Percentiles rank a stretch among this genome's conserved stretches.
These are phyloP conservation scores for Byssothecium circinans DNA, from an alignment of 2,329 filamentous ascomycete genomes.

Conservation along the genomic window DNA sequence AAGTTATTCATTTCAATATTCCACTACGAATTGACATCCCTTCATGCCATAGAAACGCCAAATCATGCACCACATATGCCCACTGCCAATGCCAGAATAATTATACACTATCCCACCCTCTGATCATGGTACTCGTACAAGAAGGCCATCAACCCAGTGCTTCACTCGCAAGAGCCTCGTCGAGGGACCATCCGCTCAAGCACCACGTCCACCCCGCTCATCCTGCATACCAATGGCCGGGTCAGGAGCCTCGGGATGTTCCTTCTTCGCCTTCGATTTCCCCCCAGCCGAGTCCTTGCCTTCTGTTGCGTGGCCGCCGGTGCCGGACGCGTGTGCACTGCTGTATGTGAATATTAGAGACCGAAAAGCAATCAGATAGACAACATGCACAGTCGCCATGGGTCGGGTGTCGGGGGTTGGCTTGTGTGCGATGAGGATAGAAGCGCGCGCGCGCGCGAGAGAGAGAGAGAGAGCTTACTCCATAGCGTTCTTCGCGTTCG, in stretches of 20 bases:
- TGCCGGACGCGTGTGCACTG: conserved; percentile 29
- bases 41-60: no score
- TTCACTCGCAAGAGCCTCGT: no score
- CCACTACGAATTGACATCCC: no score
- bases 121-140: no score
- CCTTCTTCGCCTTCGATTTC: conserved; percentile 48
- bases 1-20: no score
- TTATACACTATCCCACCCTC: no score
- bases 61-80: no score
- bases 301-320: conserved; percentile 46
- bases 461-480: conserved; percentile 31
- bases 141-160: no score
- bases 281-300: conserved; percentile 42
- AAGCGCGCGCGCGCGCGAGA: not conserved
- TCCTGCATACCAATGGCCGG: conserved; percentile 54
- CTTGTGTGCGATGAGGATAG: not conserved
- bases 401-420: no score
- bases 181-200: no score
- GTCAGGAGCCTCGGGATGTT: conserved; percentile 52
- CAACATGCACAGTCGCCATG: not conserved
- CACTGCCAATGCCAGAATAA: no score
- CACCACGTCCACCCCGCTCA: conserved; percentile 51
- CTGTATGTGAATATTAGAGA: conserved; percentile 9
- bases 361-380: not conserved
- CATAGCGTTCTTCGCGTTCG: conserved; percentile 31